Evolutionary conservation across 2,329 filamentous ascomycete genomes (phyloP).

Genomic region (Magnaporthiopsis rhizophila): DNA sequence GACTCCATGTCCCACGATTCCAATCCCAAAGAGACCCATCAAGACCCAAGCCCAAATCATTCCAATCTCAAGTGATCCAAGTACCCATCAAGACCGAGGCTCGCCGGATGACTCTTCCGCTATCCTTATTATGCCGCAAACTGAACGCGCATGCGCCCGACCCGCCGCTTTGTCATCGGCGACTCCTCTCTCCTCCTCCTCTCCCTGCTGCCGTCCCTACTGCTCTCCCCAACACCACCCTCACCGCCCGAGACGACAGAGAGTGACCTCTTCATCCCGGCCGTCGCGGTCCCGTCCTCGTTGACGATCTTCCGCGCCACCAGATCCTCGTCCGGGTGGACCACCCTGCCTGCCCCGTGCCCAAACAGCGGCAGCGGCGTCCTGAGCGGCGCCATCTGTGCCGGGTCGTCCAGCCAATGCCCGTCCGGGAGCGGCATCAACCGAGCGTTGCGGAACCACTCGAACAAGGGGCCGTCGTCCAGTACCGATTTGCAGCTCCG

Average conservation of each 20-base stretch:
- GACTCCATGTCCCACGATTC: background rate
- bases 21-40: background rate
- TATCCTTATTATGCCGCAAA: background rate
- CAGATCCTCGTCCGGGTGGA: constrained; percentile 38
- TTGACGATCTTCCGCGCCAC: constrained; percentile 1
- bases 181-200: too few species aligned
- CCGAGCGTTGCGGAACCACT: constrained; percentile 47
- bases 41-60: background rate
- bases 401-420: constrained; percentile 21
- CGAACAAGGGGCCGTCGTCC: constrained; percentile 48
- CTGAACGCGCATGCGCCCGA: background rate
- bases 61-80: background rate
- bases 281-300: background rate
- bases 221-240: too few species aligned
- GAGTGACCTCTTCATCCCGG: background rate
- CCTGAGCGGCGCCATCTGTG: constrained; percentile 40
- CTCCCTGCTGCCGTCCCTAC: background rate
- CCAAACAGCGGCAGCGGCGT: constrained; percentile 43
- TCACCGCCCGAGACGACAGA: background rate
- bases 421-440: constrained; percentile 28
- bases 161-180: background rate
- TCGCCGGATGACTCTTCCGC: too few species aligned
- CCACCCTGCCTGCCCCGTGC: constrained; percentile 34
- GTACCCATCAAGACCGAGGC: background rate
- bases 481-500: constrained; percentile 47